Evolutionary conservation across 2,329 filamentous ascomycete genomes (phyloP).

Genomic region (Bipolaris cookei): DNA sequence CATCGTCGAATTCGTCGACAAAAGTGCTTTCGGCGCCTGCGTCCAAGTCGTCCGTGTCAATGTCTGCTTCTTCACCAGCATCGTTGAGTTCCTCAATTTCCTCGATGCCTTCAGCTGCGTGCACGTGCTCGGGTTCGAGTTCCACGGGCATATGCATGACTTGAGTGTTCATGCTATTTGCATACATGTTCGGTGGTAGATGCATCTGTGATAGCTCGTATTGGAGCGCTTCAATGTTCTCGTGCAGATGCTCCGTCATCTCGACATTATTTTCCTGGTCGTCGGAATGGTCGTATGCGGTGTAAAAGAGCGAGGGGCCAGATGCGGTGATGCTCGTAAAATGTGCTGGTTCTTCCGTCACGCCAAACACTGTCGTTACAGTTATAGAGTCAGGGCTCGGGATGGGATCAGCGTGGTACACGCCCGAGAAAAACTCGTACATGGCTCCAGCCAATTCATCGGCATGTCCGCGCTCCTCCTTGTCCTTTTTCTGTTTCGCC

Average conservation of each 20-base stretch:
- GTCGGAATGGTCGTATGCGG: conserved; percentile 19
- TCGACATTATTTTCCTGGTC: conserved; percentile 25
- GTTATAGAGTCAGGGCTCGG: conserved; percentile 45
- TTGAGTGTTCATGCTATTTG: conserved; percentile 2
- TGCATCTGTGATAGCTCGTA: conserved; percentile 10
- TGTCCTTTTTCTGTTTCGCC: conserved; percentile 41
- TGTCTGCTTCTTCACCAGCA: conserved; percentile 35
- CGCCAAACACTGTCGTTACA: conserved; percentile 45
- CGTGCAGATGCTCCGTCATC: conserved; percentile 26
- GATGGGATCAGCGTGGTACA: conserved; percentile 32
- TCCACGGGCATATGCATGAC: conserved; percentile 9
- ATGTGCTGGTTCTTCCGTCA: conserved; percentile 40
- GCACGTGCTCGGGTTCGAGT: conserved; percentile 15
- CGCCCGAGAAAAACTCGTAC: conserved; percentile 42
- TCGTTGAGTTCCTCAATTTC: conserved; percentile 20
- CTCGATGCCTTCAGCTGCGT: conserved; percentile 7
- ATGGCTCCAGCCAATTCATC: conserved; percentile 46
- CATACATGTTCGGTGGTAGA: neutral
- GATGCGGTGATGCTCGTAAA: conserved; percentile 39
- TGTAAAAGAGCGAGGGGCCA: conserved; percentile 24
- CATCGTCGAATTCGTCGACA: conserved; percentile 31
- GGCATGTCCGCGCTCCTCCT: conserved; percentile 42
- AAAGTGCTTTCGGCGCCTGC: conserved; percentile 32
- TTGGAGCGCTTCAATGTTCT: conserved; percentile 15
- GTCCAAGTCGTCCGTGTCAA: conserved; percentile 38